A percentile compares a stretch with the other conserved stretches of the same genome.
phyloP scores from a whole-genome alignment of 257 asterid species.

The Ajuga chamaepitys region DNA sequence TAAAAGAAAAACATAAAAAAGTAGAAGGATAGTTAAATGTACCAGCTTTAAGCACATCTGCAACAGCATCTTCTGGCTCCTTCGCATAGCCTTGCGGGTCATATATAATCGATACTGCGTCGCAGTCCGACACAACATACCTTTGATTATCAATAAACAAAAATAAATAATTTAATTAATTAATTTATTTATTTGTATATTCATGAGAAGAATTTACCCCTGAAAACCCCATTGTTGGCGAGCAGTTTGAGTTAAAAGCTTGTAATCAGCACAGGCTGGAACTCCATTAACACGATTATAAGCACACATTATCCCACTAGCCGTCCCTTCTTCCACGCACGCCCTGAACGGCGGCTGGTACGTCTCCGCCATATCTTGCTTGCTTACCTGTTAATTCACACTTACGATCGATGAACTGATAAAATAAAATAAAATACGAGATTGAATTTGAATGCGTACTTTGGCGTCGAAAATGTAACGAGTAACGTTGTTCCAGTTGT shows the following conservation, averaged over 20 bases:
- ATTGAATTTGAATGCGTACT: slow-evolving; percentile 7
- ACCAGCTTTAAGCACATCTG: slow-evolving; percentile 71
- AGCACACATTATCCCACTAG: slow-evolving; percentile 68
- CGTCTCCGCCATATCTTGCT: slow-evolving; percentile 69
- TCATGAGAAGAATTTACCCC: slow-evolving; percentile 32
- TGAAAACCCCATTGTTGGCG: slow-evolving; percentile 64
- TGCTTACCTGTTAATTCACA: slow-evolving; percentile 30
- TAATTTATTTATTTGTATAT: neutral
- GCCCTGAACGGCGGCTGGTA: slow-evolving; percentile 67
- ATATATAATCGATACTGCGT: slow-evolving; percentile 48
- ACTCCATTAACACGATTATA: slow-evolving; percentile 65
- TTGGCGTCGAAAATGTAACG: slow-evolving; percentile 53
- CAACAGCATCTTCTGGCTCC: slow-evolving; percentile 75
- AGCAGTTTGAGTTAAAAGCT: slow-evolving; percentile 44
- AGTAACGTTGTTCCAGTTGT: slow-evolving; percentile 52
- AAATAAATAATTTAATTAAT: neutral
- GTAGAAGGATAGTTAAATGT: neutral
- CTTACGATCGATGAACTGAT: neutral
- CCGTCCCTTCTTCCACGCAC: slow-evolving; percentile 52
- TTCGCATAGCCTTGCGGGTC: slow-evolving; percentile 45
- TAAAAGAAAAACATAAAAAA: neutral
- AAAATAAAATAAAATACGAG: neutral
- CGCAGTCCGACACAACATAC: slow-evolving; percentile 70
- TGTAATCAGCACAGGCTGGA: slow-evolving; percentile 54
- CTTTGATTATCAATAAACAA: slow-evolving; percentile 27